A percentile compares a stretch with the other conserved stretches of the same genome.
Conservation (phyloP, 176 grass and related monocot genomes). For the Areca catechu region DNA sequence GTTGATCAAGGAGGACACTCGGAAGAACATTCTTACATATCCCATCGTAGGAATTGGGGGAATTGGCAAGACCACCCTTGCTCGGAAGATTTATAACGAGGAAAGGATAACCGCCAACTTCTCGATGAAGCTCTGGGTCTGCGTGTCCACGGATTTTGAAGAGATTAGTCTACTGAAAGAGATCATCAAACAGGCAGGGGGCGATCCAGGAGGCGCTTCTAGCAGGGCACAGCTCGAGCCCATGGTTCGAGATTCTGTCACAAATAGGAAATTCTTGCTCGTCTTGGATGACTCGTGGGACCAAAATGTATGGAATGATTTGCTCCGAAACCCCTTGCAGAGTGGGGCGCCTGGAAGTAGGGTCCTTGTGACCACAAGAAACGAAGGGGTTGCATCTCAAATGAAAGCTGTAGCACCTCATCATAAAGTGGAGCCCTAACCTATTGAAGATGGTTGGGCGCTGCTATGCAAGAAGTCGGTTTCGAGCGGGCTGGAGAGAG, state of each 20-base stretch:
- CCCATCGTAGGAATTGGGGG: no score
- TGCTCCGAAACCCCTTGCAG: conserved; percentile 16
- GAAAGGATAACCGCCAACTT: conserved; percentile 16
- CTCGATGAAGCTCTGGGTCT: conserved; percentile 21
- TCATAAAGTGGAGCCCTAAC: conserved; percentile 12
- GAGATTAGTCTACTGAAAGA: conserved; percentile 13
- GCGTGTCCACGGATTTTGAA: conserved; percentile 8
- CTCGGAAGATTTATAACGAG: conserved; percentile 7
- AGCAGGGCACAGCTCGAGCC: conserved; percentile 12
- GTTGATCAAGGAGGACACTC: conserved; percentile 16
- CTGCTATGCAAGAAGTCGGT: conserved; percentile 28
- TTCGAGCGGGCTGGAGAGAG: background rate
- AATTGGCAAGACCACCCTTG: background rate
- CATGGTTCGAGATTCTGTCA: background rate
- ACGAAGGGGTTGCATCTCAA: conserved; percentile 14
- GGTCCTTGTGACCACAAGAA: conserved; percentile 28
- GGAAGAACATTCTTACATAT: background rate
- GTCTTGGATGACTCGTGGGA: conserved; percentile 29
- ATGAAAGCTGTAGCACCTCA: conserved; percentile 7
- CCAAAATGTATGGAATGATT: conserved; percentile 4
- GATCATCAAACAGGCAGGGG: conserved; percentile 14
- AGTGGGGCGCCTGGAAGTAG: conserved; percentile 10
- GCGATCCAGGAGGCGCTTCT: no score
- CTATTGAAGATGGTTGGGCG: conserved; percentile 20
- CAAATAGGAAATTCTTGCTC: conserved; percentile 17